Evolutionary conservation across 83 land plant species (phyloP).

Genomic region (Thuja plicata): DNA sequence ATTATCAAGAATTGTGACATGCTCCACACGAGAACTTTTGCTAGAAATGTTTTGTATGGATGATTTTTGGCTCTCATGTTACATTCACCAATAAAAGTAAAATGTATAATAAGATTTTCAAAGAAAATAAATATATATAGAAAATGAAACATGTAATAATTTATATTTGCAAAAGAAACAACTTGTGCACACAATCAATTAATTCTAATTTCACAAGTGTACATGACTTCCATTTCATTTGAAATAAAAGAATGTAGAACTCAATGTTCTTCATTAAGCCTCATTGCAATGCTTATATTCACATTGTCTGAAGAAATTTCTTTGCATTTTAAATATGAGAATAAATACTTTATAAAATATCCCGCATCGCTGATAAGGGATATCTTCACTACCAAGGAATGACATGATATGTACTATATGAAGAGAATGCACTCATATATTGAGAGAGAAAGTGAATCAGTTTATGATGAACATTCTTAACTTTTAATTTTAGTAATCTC

Average conservation of each 20-base stretch:
- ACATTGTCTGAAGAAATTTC: neutral
- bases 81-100: neutral
- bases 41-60: too few relatives aligned
- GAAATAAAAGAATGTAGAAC: neutral
- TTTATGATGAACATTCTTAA: too few relatives aligned
- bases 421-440: too few relatives aligned
- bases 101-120: neutral
- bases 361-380: constrained; percentile 47
- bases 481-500: too few relatives aligned
- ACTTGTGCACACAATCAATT: neutral
- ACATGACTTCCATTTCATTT: neutral
- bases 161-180: neutral
- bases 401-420: neutral
- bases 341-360: neutral
- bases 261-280: neutral
- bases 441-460: too few relatives aligned
- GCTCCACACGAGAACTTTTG: neutral
- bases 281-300: too few relatives aligned
- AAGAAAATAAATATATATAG: neutral
- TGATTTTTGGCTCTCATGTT: too few relatives aligned
- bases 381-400: constrained; percentile 26
- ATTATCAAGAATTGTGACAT: neutral
- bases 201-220: neutral
- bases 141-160: neutral
- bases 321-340: neutral